Evolutionary conservation across 768 basidiomycete species (phyloP), one percentile per base, ranked within the genome.

Genomic region (Suillus occidentalis): DNA sequence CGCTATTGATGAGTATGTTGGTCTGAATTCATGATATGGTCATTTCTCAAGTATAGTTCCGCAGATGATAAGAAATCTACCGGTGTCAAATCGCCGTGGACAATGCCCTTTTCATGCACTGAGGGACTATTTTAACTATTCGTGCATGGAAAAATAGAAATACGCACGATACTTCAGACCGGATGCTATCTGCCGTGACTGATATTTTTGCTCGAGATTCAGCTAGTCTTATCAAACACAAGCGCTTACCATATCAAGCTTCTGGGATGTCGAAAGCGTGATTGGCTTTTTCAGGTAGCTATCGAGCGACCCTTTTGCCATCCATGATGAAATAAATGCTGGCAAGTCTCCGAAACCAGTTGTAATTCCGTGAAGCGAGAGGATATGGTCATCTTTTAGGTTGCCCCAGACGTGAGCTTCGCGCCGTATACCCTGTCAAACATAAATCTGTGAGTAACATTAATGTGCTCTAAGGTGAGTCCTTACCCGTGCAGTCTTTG

Each of bases 11-110:
- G 61, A 75, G 64, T 63, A 75, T 31, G 20, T 75, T 75, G 6
- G 65, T 65, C 73, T 75, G 62, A 40, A 52, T 1, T 0, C 16
- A 61, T 70, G 16, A 72, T 55, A 7, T 12, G 40, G 39, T 36
- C 4, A 3, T 4, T 42, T 49, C 9, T 40, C 45, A 49, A 13
- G 7, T 13, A 58, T 39, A 40, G 16, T 16, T 10, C 8, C 9
- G 20, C 7, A n/a, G 28, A 25, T 0, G 34, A 5, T 36, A 39
- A 20, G 0, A 13, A 16, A 74, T 69, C 4, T 58, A 68, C 81
- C 10, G 78, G 75, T 65, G 80, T 80, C 20, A 82, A 57, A 55
- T 82, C 81, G 4, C 81, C 80, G 36, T 82, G 81, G 28, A 79
- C 70, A 28, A 73, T 65, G 56, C 16, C 68, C 43, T 52, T 71